Evolutionary conservation across 208 protist genomes (phyloP).

Genomic region (Trypanosoma scelopori): DNA sequence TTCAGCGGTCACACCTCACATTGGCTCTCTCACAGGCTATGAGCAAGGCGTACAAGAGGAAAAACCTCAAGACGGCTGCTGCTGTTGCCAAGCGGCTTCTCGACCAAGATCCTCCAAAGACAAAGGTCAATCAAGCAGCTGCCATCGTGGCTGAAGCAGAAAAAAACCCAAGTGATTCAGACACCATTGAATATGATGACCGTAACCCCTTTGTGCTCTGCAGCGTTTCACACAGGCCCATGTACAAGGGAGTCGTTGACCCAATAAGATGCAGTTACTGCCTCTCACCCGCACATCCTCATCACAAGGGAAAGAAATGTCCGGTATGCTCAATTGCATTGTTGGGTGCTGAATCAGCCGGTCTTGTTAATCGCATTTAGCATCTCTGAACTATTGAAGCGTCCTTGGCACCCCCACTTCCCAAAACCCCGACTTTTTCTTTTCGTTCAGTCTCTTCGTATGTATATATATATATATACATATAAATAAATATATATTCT

Average conservation of each 20-base stretch:
- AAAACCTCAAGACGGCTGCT: conserved; percentile 91
- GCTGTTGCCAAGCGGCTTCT: conserved; percentile 93
- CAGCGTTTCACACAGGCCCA: conserved; percentile 62
- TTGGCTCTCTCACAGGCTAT: conserved; percentile 94
- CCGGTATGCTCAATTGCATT: conserved; percentile 68
- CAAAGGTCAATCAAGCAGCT: conserved; percentile 81
- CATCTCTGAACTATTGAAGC: conserved; percentile 11
- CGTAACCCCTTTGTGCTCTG: conserved; percentile 97
- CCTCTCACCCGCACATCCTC: conserved; percentile 68
- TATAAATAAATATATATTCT: too few species aligned
- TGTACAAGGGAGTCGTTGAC: conserved; percentile 74
- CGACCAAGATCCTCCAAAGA: conserved; percentile 90
- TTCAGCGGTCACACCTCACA: conserved; percentile 91
- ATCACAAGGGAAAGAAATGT: conserved; percentile 69
- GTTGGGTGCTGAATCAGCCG: conserved; percentile 69
- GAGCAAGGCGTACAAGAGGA: conserved; percentile 89
- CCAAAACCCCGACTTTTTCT: conserved; percentile 21
- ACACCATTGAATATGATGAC: conserved; percentile 94
- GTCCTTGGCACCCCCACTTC: conserved; percentile 21
- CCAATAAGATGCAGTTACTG: conserved; percentile 93
- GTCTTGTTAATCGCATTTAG: conserved; percentile 42
- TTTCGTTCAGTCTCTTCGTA: conserved; percentile 7
- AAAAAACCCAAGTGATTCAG: conserved; percentile 72
- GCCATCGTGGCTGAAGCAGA: conserved; percentile 92
- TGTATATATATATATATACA: conserved; percentile 10